Evolutionary conservation across 306 rosid species (phyloP), one percentile per base, ranked within the genome.

Genomic region (Vicia sativa): DNA sequence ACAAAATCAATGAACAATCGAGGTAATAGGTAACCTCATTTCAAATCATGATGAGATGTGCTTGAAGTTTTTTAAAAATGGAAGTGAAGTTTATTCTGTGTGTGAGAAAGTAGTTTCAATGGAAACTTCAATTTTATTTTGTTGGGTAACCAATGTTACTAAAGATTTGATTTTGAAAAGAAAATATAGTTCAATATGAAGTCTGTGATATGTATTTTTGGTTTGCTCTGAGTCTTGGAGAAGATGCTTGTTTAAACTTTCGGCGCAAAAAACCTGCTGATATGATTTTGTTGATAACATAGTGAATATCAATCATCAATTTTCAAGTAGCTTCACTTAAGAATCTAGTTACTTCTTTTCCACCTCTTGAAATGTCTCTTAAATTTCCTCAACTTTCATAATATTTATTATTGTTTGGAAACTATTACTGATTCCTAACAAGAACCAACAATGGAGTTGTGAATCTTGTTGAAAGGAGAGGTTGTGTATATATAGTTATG

Each of bases 1-100:
- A 88, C 71, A 84, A 70, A 76, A 82, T 93, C 50, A 88, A 83
- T 28, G 92, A 90, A 21, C 60, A 81, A 78, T 59, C 84, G 48
- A 86, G 89, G 99, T 93, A 86, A 44, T 37, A 41, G 28, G 28
- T 41, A 41, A 29, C 46, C 56, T 10, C 56, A 71, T 39, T 78
- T 57, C 56, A 44, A 18, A 35, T 4, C 18, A 45, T 3, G 2
- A 37, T 2, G 45, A 26, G 35, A 65, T 62, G 12, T 74, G 52
- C 67, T 57, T 16, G 15, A 28, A 29, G 8, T 75, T 69, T 19
- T 68, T 68, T 15, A 6, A 19, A 19, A 37, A 74, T 38, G 67
- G 62, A 25, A 61, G 10, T 9, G 38, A 11, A 52, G 5, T 16
- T 18, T 50, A n/a, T 52, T 39, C 28, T 34, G 45, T 15, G 49